Evolutionary conservation across 108 stramenopile species (phyloP).

Genomic region (Schizochytrium sp.): DNA sequence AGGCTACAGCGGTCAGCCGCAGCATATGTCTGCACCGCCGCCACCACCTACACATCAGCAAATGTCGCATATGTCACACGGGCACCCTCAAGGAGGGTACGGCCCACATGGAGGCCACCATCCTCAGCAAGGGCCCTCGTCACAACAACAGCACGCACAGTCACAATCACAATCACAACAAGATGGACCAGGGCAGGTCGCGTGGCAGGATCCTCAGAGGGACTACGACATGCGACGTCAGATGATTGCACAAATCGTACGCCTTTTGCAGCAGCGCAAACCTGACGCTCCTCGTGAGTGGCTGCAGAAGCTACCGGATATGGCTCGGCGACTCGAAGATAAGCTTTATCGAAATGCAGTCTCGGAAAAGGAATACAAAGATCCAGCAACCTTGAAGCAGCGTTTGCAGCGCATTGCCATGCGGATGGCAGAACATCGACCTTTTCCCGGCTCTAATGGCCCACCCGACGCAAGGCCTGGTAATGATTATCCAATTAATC

Average conservation of each 20-base stretch:
- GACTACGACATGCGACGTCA: constrained; percentile 86
- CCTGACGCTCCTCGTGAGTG: constrained; percentile 94
- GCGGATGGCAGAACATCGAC: constrained; percentile 77
- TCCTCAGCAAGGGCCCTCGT: background rate
- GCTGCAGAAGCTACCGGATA: constrained; percentile 93
- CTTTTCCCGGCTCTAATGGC: background rate
- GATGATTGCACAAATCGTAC: constrained; percentile 95
- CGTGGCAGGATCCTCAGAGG: constrained; percentile 63
- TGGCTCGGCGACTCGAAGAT: constrained; percentile 95
- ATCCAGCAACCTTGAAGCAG: constrained; percentile 88
- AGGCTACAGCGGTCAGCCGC: constrained; percentile 4
- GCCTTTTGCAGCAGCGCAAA: constrained; percentile 89
- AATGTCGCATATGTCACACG: background rate
- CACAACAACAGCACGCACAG: constrained; percentile 15
- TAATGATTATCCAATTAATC: too few species aligned
- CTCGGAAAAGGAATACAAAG: constrained; percentile 90
- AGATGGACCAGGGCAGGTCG: background rate
- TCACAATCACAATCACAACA: background rate
- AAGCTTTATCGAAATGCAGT: constrained; percentile 88
- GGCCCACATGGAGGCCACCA: background rate
- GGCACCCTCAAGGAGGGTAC: background rate
- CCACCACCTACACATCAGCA: background rate
- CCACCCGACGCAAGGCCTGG: too few species aligned
- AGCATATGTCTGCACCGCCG: constrained; percentile 42
- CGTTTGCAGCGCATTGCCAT: constrained; percentile 91